Conservation (phyloP, 2,329 filamentous ascomycete genomes). For the Sarocladium brachiariae region DNA sequence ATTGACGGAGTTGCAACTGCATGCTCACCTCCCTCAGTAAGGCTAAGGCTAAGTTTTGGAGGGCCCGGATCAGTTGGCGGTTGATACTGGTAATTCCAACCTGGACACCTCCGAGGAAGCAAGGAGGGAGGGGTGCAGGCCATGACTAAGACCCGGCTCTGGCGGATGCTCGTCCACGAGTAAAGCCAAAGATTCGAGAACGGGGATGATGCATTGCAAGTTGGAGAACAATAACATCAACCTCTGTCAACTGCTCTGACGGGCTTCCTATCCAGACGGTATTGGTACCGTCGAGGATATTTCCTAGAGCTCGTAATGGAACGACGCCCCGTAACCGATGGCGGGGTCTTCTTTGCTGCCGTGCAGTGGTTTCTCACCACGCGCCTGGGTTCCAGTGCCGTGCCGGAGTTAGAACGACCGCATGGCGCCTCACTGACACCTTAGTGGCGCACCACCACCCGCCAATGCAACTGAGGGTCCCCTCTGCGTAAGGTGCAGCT, state of each 20-base stretch:
- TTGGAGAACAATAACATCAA: no score
- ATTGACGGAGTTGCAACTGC: neutral
- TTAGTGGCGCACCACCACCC: neutral
- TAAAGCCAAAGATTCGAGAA: neutral
- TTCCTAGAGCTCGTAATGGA: no score
- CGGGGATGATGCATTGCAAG: neutral
- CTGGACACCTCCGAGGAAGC: neutral
- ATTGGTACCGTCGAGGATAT: no score
- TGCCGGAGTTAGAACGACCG: neutral
- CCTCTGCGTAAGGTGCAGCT: conserved; percentile 1
- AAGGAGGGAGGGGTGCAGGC: neutral
- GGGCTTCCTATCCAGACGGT: no score
- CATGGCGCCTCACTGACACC: neutral
- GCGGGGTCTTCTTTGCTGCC: no score
- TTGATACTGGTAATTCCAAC: neutral
- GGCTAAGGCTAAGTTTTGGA: conserved; percentile 5
- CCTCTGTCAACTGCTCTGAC: no score
- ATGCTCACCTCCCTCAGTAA: neutral
- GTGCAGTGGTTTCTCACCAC: neutral
- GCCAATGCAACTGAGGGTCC: conserved; percentile 2
- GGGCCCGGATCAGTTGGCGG: conserved; percentile 3
- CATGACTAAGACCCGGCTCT: conserved; percentile 4
- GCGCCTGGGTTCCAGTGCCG: neutral
- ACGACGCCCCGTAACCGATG: no score
- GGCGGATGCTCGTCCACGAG: neutral